These are phyloP conservation scores for Penicillium egyptiacum DNA, from an alignment of 495 filamentous ascomycete species.

Conservation along the genomic window DNA sequence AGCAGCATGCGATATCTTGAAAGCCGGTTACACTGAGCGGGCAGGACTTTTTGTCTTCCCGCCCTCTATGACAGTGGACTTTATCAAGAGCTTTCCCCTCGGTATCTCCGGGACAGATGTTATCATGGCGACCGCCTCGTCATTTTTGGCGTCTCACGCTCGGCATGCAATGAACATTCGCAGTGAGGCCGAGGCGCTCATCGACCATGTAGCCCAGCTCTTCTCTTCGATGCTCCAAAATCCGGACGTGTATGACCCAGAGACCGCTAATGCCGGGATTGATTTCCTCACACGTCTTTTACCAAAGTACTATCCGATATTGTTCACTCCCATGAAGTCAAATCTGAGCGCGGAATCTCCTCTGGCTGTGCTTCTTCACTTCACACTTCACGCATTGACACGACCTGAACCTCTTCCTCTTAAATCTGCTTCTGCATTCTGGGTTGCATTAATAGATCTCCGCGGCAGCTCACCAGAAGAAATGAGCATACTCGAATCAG, in stretches of 20 bases:
- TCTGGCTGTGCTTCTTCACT: conserved; percentile 72
- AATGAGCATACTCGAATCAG: conserved; percentile 49
- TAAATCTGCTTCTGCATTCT: conserved; percentile 74
- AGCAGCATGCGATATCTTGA: conserved; percentile 70
- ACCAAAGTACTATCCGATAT: conserved; percentile 54
- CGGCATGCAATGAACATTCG: conserved; percentile 56
- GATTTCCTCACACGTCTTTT: conserved; percentile 68
- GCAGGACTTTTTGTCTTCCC: conserved; percentile 77
- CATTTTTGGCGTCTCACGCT: conserved; percentile 61
- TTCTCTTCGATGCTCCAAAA: conserved; percentile 62
- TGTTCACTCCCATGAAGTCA: conserved; percentile 38
- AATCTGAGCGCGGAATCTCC: conserved; percentile 13
- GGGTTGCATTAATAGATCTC: conserved; percentile 58
- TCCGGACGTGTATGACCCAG: conserved; percentile 61
- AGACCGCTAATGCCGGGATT: conserved; percentile 75
- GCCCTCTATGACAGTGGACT: conserved; percentile 65
- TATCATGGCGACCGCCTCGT: conserved; percentile 75
- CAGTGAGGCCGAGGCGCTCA: conserved; percentile 53
- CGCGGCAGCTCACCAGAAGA: conserved; percentile 42
- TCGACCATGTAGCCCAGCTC: conserved; percentile 65
- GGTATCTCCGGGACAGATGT: conserved; percentile 68
- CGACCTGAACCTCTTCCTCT: conserved; percentile 79
- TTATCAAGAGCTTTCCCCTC: conserved; percentile 61
- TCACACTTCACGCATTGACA: conserved; percentile 69
- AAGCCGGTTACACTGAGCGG: conserved; percentile 76